Conservation (phyloP, 805 yeast species). For the Starmerella cellae region DNA sequence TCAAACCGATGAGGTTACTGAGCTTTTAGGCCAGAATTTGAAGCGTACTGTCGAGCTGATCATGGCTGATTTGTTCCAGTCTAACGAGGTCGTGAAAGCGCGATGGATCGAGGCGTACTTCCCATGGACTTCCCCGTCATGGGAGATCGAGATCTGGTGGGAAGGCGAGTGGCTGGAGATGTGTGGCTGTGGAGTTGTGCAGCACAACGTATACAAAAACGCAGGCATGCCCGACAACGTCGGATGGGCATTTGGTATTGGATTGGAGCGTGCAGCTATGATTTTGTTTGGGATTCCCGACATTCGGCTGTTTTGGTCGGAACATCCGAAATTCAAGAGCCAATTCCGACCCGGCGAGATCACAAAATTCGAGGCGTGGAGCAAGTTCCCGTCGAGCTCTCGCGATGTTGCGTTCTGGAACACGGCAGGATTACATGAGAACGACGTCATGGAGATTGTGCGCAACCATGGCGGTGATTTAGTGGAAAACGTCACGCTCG, state of each 20-base stretch:
- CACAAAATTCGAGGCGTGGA: constrained; percentile 68
- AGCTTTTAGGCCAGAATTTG: constrained; percentile 59
- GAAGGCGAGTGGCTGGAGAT: constrained; percentile 95
- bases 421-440: constrained; percentile 46
- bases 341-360: constrained; percentile 63
- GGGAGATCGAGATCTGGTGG: constrained; percentile 99
- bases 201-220: constrained; percentile 58
- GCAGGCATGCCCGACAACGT: constrained; percentile 51
- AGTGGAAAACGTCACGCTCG: constrained; percentile 66
- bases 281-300: constrained; percentile 89
- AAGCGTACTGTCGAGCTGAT: constrained; percentile 75
- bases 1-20: constrained; percentile 58
- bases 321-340: constrained; percentile 56
- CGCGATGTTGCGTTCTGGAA: constrained; percentile 95
- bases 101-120: constrained; percentile 93
- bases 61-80: constrained; percentile 62
- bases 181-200: constrained; percentile 89
- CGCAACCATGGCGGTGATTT: constrained; percentile 70
- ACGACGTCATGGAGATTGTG: constrained; percentile 88
- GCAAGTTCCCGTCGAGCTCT: constrained; percentile 74
- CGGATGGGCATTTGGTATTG: constrained; percentile 98
- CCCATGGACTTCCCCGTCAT: constrained; percentile 97
- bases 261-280: constrained; percentile 93
- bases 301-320: constrained; percentile 83
- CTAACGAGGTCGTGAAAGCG: constrained; percentile 64